A percentile compares a stretch with the other conserved stretches of the same genome.
These are phyloP conservation scores for Aphanoascus verrucosus DNA, from an alignment of 2,329 filamentous ascomycete genomes.

Conservation along the genomic window DNA sequence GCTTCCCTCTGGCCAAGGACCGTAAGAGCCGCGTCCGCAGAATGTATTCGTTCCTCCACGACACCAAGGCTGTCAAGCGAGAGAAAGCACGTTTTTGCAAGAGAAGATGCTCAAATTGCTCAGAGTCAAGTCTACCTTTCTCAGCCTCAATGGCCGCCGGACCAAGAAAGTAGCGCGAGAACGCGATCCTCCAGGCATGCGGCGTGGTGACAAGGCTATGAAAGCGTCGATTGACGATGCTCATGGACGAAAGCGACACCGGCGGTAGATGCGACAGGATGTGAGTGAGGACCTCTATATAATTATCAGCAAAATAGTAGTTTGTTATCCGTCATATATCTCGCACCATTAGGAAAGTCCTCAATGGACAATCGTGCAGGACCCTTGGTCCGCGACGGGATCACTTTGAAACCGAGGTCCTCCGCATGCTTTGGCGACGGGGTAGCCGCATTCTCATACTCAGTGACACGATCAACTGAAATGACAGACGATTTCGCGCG, in stretches of 20 bases:
- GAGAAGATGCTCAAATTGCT: constrained; percentile 47
- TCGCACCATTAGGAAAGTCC: constrained; percentile 6
- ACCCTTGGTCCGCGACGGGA: constrained; percentile 64
- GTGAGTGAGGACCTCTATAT: constrained; percentile 76
- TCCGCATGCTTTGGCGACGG: constrained; percentile 30
- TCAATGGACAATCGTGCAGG: constrained; percentile 18
- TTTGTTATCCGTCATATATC: constrained; percentile 20
- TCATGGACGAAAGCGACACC: constrained; percentile 67
- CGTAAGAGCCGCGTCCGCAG: constrained; percentile 73
- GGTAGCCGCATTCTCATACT: constrained; percentile 43
- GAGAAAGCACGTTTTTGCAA: constrained; percentile 71
- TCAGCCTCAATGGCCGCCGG: constrained; percentile 46
- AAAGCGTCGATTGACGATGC: constrained; percentile 79
- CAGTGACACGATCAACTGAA: constrained; percentile 42
- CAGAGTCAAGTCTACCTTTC: constrained; percentile 35
- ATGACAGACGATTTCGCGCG: constrained; percentile 28
- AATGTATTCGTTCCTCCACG: constrained; percentile 94
- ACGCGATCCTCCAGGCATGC: constrained; percentile 88
- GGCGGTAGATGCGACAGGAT: constrained; percentile 83
- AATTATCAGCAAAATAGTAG: neutral
- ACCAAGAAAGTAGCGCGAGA: constrained; percentile 80
- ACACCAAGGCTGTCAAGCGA: constrained; percentile 70
- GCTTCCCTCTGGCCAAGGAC: constrained; percentile 72
- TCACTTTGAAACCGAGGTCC: constrained; percentile 43
- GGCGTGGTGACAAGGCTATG: constrained; percentile 78